Evolutionary conservation across 495 filamentous ascomycete genomes (phyloP), one percentile per base, ranked within the genome.

Genomic region (Saxophila tyrrhenica): DNA sequence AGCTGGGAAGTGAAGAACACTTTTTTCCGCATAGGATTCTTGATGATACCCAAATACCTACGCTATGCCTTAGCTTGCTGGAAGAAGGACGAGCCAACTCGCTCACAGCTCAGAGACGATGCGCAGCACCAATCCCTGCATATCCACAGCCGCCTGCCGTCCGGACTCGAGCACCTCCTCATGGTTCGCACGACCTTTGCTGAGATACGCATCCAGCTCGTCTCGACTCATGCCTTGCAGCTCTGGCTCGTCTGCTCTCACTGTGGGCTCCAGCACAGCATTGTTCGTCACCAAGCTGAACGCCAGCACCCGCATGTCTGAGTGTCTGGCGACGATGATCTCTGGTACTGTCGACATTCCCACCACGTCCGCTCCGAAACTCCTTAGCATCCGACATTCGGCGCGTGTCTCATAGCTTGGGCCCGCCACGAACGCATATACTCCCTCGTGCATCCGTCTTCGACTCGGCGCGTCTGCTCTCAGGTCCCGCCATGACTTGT

Each of bases 271-370:
- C 35, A 86, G 64, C 9, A 89, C 82, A 1, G 81, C 78, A 10
- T 70, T 78, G 63, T 89, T 89, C 17, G 85, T 89, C n/a, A 89
- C 84, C 21, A 89, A 68, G 55, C 83, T 87, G 57, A 87, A 75
- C 29, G 83, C 85, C 41, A 87, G 64, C n/a, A 88, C 80, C 25
- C 78, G 72, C 51, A 89, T 73, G 11, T 78, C 81, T 52, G 75
- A 80, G 62, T 89, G 85, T 57, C 85, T 74, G 15, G 85, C 85
- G 17, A 84, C 79, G 48, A 87, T 75, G 39, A 87, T 82, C 63
- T 89, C 85, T 11, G 85, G 85, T 16, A 88, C 82, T 5, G 84
- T 87, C 17, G 81, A 85, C 85, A 89, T 88, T 9, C 84, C 85
- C 2, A 88, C 85, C 17, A 87, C 66, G 65, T 89, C 84, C 23